Conservation (phyloP, 805 yeast genomes). For the Candida suzukii region DNA sequence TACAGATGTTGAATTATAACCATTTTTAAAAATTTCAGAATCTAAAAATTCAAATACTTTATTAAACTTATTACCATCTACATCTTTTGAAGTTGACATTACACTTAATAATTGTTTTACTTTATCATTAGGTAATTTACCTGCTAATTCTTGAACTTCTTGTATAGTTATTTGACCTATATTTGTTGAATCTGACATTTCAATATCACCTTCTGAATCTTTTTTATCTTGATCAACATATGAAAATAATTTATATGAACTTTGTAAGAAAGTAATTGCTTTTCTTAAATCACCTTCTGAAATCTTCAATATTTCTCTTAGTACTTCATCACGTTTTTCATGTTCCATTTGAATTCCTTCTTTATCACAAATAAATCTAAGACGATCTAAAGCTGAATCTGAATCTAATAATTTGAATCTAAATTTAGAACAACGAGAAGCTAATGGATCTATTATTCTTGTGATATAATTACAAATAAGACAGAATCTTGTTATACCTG, state of each 20-base stretch:
- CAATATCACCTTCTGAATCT: conserved; percentile 27
- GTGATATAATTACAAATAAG: conserved; percentile 95
- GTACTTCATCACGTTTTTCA: conserved; percentile 39
- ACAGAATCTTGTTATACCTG: conserved; percentile 88
- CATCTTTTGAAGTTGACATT: conserved; percentile 1
- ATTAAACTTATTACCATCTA: conserved; percentile 15
- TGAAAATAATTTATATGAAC: conserved; percentile 56
- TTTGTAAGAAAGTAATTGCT: conserved; percentile 85
- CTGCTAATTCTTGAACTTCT: conserved; percentile 24
- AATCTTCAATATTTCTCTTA: conserved; percentile 59
- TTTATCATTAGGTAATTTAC: conserved; percentile 20
- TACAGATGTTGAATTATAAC: conserved; percentile 25
- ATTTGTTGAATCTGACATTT: conserved; percentile 14
- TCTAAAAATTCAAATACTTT: conserved; percentile 19
- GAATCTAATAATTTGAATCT: conserved; percentile 77
- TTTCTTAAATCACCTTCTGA: conserved; percentile 89
- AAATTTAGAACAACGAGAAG: conserved; percentile 94
- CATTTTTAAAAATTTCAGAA: conserved; percentile 21
- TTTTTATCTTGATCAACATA: conserved; percentile 6
- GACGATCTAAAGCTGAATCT: conserved; percentile 60
- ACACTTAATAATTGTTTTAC: conserved; percentile 11
- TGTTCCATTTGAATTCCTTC: conserved; percentile 32
- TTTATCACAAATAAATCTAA: conserved; percentile 49
- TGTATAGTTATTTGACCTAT: conserved; percentile 4
- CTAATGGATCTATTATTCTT: conserved; percentile 91